A percentile compares a stretch with the other conserved stretches of the same genome.
Conservation (phyloP, 345 rosid species). For the Garcia nutans region DNA sequence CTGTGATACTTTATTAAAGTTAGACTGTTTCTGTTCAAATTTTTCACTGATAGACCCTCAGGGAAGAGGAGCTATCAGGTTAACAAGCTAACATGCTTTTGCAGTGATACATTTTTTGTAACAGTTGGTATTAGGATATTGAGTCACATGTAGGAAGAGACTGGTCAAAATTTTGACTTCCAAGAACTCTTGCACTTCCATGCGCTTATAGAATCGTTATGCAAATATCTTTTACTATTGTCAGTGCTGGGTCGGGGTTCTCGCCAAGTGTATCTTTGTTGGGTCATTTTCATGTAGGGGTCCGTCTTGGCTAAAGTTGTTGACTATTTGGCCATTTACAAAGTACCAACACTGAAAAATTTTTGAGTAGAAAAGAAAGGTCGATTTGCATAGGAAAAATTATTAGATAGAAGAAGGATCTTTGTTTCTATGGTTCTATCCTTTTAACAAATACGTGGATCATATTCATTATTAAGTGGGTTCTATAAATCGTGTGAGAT, state of each 20-base stretch:
- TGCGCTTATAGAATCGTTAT: conserved; percentile 7
- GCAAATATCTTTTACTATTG: conserved; percentile 5
- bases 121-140: conserved; percentile 21
- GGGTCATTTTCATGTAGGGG: conserved; percentile 25
- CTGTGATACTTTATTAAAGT: conserved; percentile 17
- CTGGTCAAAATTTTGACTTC: conserved; percentile 32
- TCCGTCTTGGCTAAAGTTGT: background rate
- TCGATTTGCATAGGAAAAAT: conserved; percentile 10
- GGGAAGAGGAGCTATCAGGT: conserved; percentile 24
- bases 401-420: background rate
- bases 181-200: background rate
- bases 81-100: conserved; percentile 14
- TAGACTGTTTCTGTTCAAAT: conserved; percentile 11
- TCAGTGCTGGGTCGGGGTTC: conserved; percentile 23
- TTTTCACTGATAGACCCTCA: conserved; percentile 5
- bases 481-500: too few species aligned
- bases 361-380: conserved; percentile 2
- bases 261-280: conserved; percentile 14
- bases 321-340: background rate
- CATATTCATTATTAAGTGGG: background rate
- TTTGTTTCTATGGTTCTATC: background rate
- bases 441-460: background rate
- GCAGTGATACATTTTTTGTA: conserved; percentile 24
- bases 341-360: background rate
- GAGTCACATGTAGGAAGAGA: conserved; percentile 14